These are phyloP conservation scores for Picea mariana DNA, from an alignment of 83 land plant species.

Conservation along the genomic window DNA sequence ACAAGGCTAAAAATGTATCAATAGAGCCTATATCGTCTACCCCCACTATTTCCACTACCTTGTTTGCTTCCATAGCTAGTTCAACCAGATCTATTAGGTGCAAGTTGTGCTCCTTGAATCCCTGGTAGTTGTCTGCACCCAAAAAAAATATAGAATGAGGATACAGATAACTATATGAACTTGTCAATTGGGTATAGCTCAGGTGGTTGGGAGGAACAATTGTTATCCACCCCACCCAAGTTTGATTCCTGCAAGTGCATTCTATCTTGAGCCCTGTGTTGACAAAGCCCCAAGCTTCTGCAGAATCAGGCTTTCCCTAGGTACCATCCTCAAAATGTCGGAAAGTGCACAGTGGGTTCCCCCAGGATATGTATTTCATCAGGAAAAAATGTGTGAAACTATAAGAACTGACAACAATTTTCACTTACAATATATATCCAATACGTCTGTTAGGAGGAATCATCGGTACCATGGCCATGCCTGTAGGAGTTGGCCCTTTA, in stretches of 20 bases:
- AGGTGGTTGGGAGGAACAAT: neutral
- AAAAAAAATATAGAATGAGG: neutral
- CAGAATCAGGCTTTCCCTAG: neutral
- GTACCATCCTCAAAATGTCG: neutral
- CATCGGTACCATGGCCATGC: conserved; percentile 95
- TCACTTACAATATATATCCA: conserved; percentile 89
- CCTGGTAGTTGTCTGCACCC: conserved; percentile 1
- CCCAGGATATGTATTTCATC: neutral
- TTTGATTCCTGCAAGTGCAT: neutral
- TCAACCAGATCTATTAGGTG: no score
- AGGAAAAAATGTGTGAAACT: neutral
- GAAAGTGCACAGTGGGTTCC: no score
- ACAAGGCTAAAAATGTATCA: no score
- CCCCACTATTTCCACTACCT: no score
- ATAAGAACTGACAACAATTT: neutral
- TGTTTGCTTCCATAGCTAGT: no score
- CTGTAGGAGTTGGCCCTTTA: conserved; percentile 71
- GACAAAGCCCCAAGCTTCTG: neutral
- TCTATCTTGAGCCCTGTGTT: neutral
- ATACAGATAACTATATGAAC: no score
- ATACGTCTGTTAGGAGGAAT: conserved; percentile 86
- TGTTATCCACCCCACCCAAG: no score
- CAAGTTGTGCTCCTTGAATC: no score
- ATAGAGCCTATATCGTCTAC: no score
- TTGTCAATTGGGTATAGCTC: no score